Base-by-base conservation (phyloP, 495 filamentous ascomycete species). In the Gamarada debralockiae region DNA sequence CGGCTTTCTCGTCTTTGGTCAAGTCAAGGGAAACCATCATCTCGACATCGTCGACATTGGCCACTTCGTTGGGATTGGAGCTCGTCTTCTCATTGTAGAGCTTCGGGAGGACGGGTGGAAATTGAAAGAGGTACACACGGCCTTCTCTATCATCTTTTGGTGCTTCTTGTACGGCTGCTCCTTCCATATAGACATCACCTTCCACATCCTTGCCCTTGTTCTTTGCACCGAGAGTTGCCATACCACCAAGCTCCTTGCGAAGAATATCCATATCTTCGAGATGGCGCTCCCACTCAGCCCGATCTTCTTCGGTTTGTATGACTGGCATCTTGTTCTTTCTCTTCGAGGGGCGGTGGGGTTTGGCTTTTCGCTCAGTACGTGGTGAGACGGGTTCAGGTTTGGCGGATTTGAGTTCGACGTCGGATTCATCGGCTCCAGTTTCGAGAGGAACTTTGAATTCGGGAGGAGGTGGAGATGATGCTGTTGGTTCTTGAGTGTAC, bases 61-160 rank as follows among this genome's bases (percentile, higher is more conserved):
- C 66, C 57, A 31, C 65, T 44, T 54, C 66, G 48, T 24, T 50
- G 43, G 36, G 23, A 50, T 60, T 61, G 1, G 38, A 33, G 3
- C 41, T 23, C 23, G 5, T 48, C 2, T 22, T 14, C 3, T 55
- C 55, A 48, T 62, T 58, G 43, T 59, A 39, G 13, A 86, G 67
- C 3, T 77, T 74, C 15, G 83, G 82, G 0, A 85, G 66, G 14
- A 80, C 70, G 12, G 78, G 76, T 17, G 83, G 83, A 50, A 87
- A 73, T 64, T 86, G 83, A 66, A 87, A 84, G 43, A 85, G 70
- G 49, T 82, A 85, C 52, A 83, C 65, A 41, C 75, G 73, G 21
- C 77, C 76, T 20, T 67, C 68, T 17, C 57, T 64, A 31, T 67
- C 53, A 18, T 21, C 20, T n/a, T 56, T 18, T 5, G 39, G 24